Conservation (phyloP, 2,329 filamentous ascomycete species). For the Hysterium pulicare region DNA sequence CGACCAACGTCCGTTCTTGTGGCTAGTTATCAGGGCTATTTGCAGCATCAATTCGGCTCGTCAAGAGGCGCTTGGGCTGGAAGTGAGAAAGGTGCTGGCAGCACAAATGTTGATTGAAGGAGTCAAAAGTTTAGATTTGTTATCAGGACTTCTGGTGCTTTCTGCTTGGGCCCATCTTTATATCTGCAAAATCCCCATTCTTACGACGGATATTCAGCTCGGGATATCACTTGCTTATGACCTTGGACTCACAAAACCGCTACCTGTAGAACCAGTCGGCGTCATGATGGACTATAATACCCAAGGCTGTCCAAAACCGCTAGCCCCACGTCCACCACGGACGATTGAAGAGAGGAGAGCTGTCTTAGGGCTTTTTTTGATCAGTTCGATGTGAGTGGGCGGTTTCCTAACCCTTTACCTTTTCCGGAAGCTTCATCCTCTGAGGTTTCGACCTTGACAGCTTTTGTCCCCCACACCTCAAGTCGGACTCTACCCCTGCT, state of each 20-base stretch:
- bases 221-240: background rate
- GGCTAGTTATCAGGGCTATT: background rate
- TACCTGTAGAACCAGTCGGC: background rate
- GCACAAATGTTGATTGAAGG: background rate
- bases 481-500: no score
- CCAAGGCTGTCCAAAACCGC: no score
- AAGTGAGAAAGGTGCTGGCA: background rate
- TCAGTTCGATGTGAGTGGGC: no score
- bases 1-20: no score
- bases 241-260: background rate
- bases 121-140: background rate
- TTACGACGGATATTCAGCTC: background rate
- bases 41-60: background rate
- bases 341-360: no score
- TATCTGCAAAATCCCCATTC: background rate
- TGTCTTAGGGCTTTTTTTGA: no score
- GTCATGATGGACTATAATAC: no score
- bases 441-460: no score
- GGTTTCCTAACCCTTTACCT: no score
- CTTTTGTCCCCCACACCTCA: no score
- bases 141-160: background rate
- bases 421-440: no score
- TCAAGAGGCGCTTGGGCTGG: background rate
- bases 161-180: background rate
- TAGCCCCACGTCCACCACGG: no score